Evolutionary conservation across 768 basidiomycete genomes (phyloP), one percentile per base, ranked within the genome.

Genomic region (Crucibulum laeve): DNA sequence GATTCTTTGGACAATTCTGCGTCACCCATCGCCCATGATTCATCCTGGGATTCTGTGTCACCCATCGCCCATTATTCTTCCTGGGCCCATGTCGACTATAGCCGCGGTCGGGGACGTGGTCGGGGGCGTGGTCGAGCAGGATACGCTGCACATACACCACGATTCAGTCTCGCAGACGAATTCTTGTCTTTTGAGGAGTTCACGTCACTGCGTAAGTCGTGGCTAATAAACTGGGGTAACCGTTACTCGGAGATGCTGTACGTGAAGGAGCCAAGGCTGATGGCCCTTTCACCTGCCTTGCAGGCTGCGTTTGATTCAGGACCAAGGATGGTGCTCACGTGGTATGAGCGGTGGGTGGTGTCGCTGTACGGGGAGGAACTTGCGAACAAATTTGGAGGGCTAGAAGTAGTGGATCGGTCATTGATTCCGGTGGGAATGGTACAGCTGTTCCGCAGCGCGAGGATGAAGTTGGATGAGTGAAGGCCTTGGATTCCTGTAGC

Each of bases 351-450:
- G 33, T 71, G 69, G 69, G 51, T 69, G n/a, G 46, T 65, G 23
- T 57, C 61, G 19, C 51, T 65, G 25, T 70, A 70, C 53, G 68
- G 68, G 3, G 62, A 66, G 34, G 67, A 69, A 33, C 53, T 71
- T 13, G 54, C 67, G 30, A 56, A 54, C 46, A 65, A 60, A 38
- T 73, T 69, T 53, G 70, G 70, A 1, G 55, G 63, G 22, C 46
- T 70, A 44, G 63, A 68, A 18, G 58, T 63, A 11, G 69, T 73
- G 5, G 68, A 73, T 51, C 53, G 65, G 3, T 60, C 55, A 24
- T 43, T 68, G 49, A 68, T 71, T 42, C 70, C 69, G 26, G 57
- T 68, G 19, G 67, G 65, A n/a, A 64, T 73, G 61, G 62, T 70
- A 19, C 55, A 67, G 38, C 45, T 69, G 34, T 69, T 66, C 55